A percentile compares a stretch with the other conserved stretches of the same genome.
Conservation (phyloP, 495 filamentous ascomycete species). For the Aspergillus saccharolyticus region DNA sequence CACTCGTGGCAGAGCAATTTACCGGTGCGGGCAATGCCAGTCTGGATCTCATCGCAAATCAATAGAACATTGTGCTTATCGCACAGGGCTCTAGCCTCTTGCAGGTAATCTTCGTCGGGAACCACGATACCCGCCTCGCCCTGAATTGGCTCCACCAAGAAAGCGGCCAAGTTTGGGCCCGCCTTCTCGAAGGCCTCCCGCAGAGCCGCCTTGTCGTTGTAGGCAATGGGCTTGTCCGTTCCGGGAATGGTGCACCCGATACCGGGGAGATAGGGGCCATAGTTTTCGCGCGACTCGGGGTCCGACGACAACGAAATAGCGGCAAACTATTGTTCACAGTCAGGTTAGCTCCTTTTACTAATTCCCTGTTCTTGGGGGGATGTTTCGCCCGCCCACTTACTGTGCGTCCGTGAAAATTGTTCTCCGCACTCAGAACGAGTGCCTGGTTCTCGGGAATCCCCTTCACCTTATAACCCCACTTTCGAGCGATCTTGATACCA, state of each 20-base stretch:
- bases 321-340: slow-evolving; percentile 61
- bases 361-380: slow-evolving; percentile 17
- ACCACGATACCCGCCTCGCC: slow-evolving; percentile 97
- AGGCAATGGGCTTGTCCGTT: slow-evolving; percentile 73
- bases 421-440: slow-evolving; percentile 72
- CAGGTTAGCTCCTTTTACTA: slow-evolving; percentile 6
- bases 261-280: slow-evolving; percentile 89
- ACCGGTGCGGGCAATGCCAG: slow-evolving; percentile 90
- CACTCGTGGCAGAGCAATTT: slow-evolving; percentile 91
- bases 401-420: slow-evolving; percentile 97
- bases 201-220: slow-evolving; percentile 78
- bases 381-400: slow-evolving; percentile 45
- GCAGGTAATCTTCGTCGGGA: slow-evolving; percentile 83
- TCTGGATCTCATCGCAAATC: slow-evolving; percentile 99
- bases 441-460: slow-evolving; percentile 81
- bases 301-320: slow-evolving; percentile 94
- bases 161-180: slow-evolving; percentile 81
- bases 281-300: slow-evolving; percentile 92
- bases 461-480: slow-evolving; percentile 99
- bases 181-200: slow-evolving; percentile 73
- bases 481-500: slow-evolving; percentile 92
- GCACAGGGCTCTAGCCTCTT: slow-evolving; percentile 77
- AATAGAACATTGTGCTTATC: slow-evolving; percentile 89
- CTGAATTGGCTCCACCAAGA: slow-evolving; percentile 97
- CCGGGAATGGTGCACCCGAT: slow-evolving; percentile 74